Conservation (phyloP, 2,329 filamentous ascomycete genomes). For the Pseudocercospora cruenta region DNA sequence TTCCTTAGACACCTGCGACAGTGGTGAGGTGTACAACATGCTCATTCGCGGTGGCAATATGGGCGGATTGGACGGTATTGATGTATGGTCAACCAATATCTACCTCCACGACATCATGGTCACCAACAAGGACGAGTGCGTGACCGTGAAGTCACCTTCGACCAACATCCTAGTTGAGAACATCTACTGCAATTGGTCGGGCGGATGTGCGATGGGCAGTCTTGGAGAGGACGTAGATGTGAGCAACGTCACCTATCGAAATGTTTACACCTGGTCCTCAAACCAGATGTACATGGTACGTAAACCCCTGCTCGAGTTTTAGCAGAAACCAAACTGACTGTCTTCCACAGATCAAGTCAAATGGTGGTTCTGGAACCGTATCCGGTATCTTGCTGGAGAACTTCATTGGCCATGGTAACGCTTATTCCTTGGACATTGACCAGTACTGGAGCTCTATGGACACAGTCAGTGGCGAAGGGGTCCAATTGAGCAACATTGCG, state of each 20-base stretch:
- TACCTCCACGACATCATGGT: slow-evolving; percentile 64
- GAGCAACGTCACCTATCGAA: slow-evolving; percentile 57
- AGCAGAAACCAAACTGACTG: not conserved
- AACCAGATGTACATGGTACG: slow-evolving; percentile 61
- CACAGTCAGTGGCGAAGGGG: slow-evolving; percentile 52
- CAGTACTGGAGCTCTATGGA: slow-evolving; percentile 55
- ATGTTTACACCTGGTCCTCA: slow-evolving; percentile 52
- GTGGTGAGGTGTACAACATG: slow-evolving; percentile 61
- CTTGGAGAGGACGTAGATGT: slow-evolving; percentile 55
- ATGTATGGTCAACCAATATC: slow-evolving; percentile 59
- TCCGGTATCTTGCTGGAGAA: slow-evolving; percentile 58
- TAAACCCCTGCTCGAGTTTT: not conserved
- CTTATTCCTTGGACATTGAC: slow-evolving; percentile 61
- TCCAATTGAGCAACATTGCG: slow-evolving; percentile 57
- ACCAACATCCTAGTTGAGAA: slow-evolving; percentile 62
- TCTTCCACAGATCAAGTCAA: slow-evolving; percentile 56
- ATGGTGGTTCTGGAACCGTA: slow-evolving; percentile 60
- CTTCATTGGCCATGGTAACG: slow-evolving; percentile 64
- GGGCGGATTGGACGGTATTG: slow-evolving; percentile 61
- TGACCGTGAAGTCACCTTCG: slow-evolving; percentile 59
- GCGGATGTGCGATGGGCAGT: slow-evolving; percentile 61
- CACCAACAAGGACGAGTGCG: slow-evolving; percentile 65
- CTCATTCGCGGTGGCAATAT: slow-evolving; percentile 56
- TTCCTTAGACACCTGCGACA: slow-evolving; percentile 53
- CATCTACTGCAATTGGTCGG: slow-evolving; percentile 63